A percentile compares a stretch with the other conserved stretches of the same genome.
Evolutionary conservation across 768 basidiomycete genomes (phyloP).

Genomic region (Paxillus rubicundulus): DNA sequence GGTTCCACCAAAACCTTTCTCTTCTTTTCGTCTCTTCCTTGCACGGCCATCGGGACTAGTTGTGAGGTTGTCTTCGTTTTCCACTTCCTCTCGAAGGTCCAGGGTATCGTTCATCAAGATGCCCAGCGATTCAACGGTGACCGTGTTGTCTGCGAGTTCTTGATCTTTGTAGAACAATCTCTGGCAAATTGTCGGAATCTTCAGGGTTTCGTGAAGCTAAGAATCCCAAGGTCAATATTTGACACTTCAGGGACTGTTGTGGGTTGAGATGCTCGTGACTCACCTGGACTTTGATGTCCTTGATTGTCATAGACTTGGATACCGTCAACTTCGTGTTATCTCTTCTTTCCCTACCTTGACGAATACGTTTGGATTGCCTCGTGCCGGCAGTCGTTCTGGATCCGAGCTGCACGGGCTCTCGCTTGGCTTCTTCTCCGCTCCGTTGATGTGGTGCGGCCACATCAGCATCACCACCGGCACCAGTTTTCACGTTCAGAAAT

Average conservation of each 20-base stretch:
- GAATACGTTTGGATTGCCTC: constrained; percentile 72
- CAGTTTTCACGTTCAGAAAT: constrained; percentile 35
- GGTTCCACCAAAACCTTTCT: constrained; percentile 74
- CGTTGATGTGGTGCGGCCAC: constrained; percentile 25
- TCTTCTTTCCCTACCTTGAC: constrained; percentile 50
- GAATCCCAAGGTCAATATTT: constrained; percentile 2
- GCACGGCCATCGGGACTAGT: constrained; percentile 47
- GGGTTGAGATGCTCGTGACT: constrained; percentile 18
- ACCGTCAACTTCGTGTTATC: constrained; percentile 54
- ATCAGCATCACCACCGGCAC: constrained; percentile 28
- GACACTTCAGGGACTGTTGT: background rate
- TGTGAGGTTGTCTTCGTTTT: constrained; percentile 53
- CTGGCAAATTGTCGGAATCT: constrained; percentile 76
- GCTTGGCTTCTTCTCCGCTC: constrained; percentile 28
- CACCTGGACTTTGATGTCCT: constrained; percentile 76
- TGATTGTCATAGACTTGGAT: constrained; percentile 65
- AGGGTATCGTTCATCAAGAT: constrained; percentile 62
- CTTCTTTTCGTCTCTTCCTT: constrained; percentile 46
- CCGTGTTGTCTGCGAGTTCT: constrained; percentile 63
- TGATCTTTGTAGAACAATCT: constrained; percentile 58
- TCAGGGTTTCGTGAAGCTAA: constrained; percentile 60
- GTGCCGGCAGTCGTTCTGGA: constrained; percentile 41
- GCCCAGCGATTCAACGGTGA: constrained; percentile 50
- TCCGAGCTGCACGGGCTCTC: constrained; percentile 22
- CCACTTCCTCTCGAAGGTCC: constrained; percentile 62